Percentiles rank a stretch among this genome's conserved stretches.
phyloP scores from a whole-genome alignment of 2,329 filamentous ascomycete genomes.

The Penicillium sp. region DNA sequence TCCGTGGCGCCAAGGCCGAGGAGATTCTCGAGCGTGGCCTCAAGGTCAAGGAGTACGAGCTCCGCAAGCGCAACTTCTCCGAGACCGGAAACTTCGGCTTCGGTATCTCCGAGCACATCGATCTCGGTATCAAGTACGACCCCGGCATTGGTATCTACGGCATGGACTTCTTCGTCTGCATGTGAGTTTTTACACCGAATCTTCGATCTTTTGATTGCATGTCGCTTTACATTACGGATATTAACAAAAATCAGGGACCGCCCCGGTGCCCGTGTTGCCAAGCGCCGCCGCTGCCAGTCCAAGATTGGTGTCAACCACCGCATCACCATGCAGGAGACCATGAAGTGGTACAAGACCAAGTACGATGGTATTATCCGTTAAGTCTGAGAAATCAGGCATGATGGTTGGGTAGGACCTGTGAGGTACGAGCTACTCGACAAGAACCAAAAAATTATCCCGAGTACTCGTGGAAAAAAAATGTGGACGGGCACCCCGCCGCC shows the following conservation, averaged over 20 bases:
- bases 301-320: slow-evolving; percentile 82
- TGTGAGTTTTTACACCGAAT: slow-evolving; percentile 54
- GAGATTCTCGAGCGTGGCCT: slow-evolving; percentile 99
- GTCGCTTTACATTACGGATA: background rate
- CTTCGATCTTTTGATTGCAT: no score
- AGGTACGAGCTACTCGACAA: slow-evolving; percentile 35
- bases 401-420: slow-evolving; percentile 20
- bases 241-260: slow-evolving; percentile 62
- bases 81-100: slow-evolving; percentile 99
- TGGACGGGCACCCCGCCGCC: slow-evolving; percentile 15
- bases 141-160: slow-evolving; percentile 97
- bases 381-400: slow-evolving; percentile 41
- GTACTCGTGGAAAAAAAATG: slow-evolving; percentile 26
- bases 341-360: slow-evolving; percentile 96
- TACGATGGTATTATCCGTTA: slow-evolving; percentile 99
- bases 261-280: slow-evolving; percentile 94
- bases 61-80: slow-evolving; percentile 99
- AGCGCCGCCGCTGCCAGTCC: slow-evolving; percentile 86
- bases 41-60: slow-evolving; percentile 99
- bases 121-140: slow-evolving; percentile 99
- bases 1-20: slow-evolving; percentile 98
- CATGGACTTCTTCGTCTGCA: slow-evolving; percentile 99
- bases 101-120: slow-evolving; percentile 99
- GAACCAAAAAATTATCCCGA: slow-evolving; percentile 24
- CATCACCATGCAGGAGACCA: slow-evolving; percentile 90